phyloP scores from a whole-genome alignment of 2,329 filamentous ascomycete genomes.

The Lasiodiplodia citricola region DNA sequence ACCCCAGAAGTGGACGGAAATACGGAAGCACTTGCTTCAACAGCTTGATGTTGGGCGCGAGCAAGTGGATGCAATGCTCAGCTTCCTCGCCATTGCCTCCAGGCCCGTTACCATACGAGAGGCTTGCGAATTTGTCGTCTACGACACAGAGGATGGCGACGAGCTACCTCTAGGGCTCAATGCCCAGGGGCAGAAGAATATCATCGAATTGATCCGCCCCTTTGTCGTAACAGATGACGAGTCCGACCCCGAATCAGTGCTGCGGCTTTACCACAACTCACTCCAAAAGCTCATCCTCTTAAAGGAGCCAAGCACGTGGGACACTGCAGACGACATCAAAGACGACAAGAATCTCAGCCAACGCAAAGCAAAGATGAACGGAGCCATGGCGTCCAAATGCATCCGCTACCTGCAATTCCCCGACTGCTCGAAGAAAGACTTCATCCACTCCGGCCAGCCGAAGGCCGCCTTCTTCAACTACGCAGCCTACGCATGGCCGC shows the following conservation, averaged over 20 bases:
- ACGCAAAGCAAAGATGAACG: not conserved
- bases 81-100: not conserved
- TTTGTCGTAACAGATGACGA: not conserved
- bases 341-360: not conserved
- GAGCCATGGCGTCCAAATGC: not conserved
- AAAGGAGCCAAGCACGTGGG: not conserved
- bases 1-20: not conserved
- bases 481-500: not conserved
- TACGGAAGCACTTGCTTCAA: not conserved
- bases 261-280: conserved; percentile 3
- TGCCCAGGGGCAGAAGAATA: not conserved
- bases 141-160: not conserved
- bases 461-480: not conserved
- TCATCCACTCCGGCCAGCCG: not conserved
- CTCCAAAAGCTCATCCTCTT: not conserved
- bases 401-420: not conserved
- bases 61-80: too few relatives aligned
- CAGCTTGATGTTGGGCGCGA: not conserved
- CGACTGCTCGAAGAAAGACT: not conserved
- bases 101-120: not conserved
- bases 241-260: not conserved
- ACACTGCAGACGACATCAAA: not conserved
- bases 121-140: not conserved
- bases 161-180: not conserved
- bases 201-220: not conserved